phyloP scores from a whole-genome alignment of 768 basidiomycete genomes.

The Suillus discolor region DNA sequence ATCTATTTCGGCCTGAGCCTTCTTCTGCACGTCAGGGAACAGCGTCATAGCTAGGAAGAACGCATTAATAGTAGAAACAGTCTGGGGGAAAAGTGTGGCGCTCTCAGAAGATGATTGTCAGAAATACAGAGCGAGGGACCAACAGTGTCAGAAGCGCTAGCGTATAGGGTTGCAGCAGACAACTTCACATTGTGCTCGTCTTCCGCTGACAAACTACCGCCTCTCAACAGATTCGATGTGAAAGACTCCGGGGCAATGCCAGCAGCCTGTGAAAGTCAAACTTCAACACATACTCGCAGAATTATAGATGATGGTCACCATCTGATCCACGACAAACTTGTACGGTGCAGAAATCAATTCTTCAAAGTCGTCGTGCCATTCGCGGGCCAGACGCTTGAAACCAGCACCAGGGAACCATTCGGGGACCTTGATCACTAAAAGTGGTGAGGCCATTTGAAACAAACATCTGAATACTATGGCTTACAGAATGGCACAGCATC shows the following conservation, averaged over 20 bases:
- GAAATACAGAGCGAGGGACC: background rate
- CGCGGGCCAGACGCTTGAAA: constrained; percentile 54
- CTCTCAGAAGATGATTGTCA: background rate
- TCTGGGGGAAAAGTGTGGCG: background rate
- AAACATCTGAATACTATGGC: constrained; percentile 7
- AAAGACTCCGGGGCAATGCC: constrained; percentile 53
- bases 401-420: constrained; percentile 59
- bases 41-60: constrained; percentile 6
- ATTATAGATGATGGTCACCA: constrained; percentile 37
- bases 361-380: constrained; percentile 54
- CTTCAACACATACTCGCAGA: background rate
- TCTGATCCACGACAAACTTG: constrained; percentile 61
- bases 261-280: constrained; percentile 43
- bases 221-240: constrained; percentile 58
- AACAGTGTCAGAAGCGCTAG: constrained; percentile 16
- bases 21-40: constrained; percentile 49
- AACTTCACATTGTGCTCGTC: constrained; percentile 66
- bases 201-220: constrained; percentile 48
- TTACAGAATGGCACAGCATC: constrained; percentile 49
- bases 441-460: background rate
- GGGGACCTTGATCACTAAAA: constrained; percentile 47
- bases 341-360: constrained; percentile 61
- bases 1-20: constrained; percentile 67
- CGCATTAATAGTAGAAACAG: constrained; percentile 16
- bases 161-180: constrained; percentile 44